These are phyloP conservation scores for Bullera alba DNA, from an alignment of 768 basidiomycete genomes.

Conservation along the genomic window DNA sequence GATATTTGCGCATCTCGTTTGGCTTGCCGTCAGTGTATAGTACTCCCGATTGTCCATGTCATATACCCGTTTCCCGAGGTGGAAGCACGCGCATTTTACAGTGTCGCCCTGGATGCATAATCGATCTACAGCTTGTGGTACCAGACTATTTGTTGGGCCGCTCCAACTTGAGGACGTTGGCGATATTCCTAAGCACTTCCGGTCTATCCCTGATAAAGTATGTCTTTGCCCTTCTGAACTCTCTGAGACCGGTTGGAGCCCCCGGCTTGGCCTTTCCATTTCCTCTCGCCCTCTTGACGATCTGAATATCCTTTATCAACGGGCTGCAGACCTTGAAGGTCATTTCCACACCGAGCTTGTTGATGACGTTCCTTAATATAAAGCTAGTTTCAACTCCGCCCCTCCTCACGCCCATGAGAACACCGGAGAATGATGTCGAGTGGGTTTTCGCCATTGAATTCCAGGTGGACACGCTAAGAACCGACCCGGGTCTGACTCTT, in stretches of 20 bases:
- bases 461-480: slow-evolving; percentile 61
- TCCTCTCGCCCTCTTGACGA: slow-evolving; percentile 50
- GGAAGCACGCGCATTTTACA: too few relatives aligned
- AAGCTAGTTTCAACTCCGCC: slow-evolving; percentile 69
- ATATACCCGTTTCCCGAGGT: too few relatives aligned
- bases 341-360: slow-evolving; percentile 88
- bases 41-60: too few relatives aligned
- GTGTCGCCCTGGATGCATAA: too few relatives aligned
- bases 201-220: slow-evolving; percentile 43
- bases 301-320: slow-evolving; percentile 75
- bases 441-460: slow-evolving; percentile 68
- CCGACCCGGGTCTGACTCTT: slow-evolving; percentile 73
- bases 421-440: slow-evolving; percentile 64
- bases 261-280: slow-evolving; percentile 7
- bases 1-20: not conserved
- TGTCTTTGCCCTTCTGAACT: slow-evolving; percentile 35
- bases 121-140: too few relatives aligned
- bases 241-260: slow-evolving; percentile 18
- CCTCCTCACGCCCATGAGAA: slow-evolving; percentile 67
- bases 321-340: slow-evolving; percentile 81
- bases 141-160: not conserved
- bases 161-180: slow-evolving; percentile 4
- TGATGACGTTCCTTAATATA: slow-evolving; percentile 78
- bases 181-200: slow-evolving; percentile 36
- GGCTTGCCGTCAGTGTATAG: too few relatives aligned